Evolutionary conservation across 106 monocot species (phyloP).

Genomic region (Ottelia alismoides): DNA sequence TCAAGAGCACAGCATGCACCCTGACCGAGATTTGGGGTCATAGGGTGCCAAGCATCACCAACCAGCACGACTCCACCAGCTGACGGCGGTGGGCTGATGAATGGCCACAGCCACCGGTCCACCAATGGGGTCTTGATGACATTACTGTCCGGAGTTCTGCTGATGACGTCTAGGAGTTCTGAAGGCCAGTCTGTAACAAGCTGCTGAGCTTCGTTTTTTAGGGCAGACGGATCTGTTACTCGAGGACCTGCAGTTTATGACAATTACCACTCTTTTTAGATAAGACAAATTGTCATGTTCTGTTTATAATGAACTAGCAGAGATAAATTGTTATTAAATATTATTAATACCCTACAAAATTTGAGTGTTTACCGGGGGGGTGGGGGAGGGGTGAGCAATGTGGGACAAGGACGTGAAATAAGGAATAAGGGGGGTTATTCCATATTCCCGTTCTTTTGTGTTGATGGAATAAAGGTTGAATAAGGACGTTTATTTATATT

Average conservation of each 20-base stretch:
- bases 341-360: too few species aligned
- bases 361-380: too few species aligned
- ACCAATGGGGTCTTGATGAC: conserved; percentile 65
- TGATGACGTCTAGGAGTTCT: conserved; percentile 47
- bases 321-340: too few species aligned
- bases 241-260: neutral
- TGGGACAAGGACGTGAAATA: too few species aligned
- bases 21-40: conserved; percentile 94
- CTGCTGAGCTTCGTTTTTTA: conserved; percentile 59
- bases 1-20: conserved; percentile 87
- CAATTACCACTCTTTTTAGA: too few species aligned
- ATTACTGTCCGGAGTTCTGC: conserved; percentile 40
- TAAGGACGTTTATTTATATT: too few species aligned
- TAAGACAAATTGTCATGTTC: too few species aligned
- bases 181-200: conserved; percentile 55
- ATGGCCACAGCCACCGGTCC: conserved; percentile 94
- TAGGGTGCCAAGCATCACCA: conserved; percentile 97
- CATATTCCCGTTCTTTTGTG: too few species aligned
- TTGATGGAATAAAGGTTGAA: too few species aligned
- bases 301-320: too few species aligned
- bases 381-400: too few species aligned
- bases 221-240: conserved; percentile 16
- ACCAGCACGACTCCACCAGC: conserved; percentile 38
- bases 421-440: too few species aligned
- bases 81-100: conserved; percentile 39